phyloP scores from a whole-genome alignment of 2,329 filamentous ascomycete genomes.

The Colletotrichum liriopes region DNA sequence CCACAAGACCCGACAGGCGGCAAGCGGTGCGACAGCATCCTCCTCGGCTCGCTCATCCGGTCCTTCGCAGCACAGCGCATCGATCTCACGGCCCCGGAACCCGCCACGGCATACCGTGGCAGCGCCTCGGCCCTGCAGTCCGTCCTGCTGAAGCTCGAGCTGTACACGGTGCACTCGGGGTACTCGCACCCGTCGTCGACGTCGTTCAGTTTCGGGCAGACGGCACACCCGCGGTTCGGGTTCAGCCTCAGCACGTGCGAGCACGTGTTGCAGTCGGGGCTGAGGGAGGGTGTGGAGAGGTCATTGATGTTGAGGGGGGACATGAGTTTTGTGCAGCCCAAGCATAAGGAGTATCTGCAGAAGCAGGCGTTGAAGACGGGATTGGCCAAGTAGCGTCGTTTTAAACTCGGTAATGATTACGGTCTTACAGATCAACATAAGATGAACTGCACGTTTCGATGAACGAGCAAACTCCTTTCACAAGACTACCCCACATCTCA shows the following conservation, averaged over 20 bases:
- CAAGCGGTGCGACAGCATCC: slow-evolving; percentile 34
- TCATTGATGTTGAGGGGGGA: slow-evolving; percentile 2
- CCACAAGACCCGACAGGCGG: slow-evolving; percentile 10
- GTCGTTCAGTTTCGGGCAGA: slow-evolving; percentile 4
- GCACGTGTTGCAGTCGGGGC: background rate
- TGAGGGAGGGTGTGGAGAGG: slow-evolving; percentile 15
- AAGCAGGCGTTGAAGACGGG: slow-evolving; percentile 31
- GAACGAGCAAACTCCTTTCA: background rate
- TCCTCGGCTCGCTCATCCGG: slow-evolving; percentile 33
- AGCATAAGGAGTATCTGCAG: slow-evolving; percentile 26
- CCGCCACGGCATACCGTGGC: slow-evolving; percentile 21
- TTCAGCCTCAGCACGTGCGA: slow-evolving; percentile 23
- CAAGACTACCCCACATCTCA: too few species aligned
- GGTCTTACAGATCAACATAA: background rate
- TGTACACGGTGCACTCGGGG: slow-evolving; percentile 32
- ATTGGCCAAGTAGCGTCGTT: background rate
- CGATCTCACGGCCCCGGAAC: slow-evolving; percentile 17
- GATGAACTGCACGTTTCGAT: background rate
- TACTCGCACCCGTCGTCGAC: slow-evolving; percentile 3
- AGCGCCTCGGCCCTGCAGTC: slow-evolving; percentile 26
- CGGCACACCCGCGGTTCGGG: background rate
- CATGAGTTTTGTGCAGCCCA: slow-evolving; percentile 14
- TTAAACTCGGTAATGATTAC: background rate
- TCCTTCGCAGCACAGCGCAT: slow-evolving; percentile 17
- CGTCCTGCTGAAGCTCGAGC: slow-evolving; percentile 13